Evolutionary conservation across 164 flowering plant species (phyloP).

Genomic region (Warburgia ugandensis): DNA sequence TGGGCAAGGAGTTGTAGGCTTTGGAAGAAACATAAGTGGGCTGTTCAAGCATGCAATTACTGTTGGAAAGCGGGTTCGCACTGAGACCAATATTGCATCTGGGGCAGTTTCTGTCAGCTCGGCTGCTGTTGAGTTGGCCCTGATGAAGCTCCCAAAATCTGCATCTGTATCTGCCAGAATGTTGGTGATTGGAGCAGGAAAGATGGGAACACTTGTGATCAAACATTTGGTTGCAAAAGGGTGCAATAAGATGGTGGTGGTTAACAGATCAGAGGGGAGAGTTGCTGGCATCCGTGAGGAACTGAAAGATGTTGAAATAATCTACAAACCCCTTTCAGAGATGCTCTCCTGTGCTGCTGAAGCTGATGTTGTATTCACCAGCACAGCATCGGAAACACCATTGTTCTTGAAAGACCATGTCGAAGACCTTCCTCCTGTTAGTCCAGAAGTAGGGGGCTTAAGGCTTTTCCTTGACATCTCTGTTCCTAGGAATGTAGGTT

Average conservation of each 20-base stretch:
- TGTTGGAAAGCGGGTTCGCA: slow-evolving; percentile 85
- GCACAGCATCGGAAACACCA: slow-evolving; percentile 87
- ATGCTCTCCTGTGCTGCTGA: slow-evolving; percentile 71
- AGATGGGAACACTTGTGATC: slow-evolving; percentile 98
- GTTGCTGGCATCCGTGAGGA: slow-evolving; percentile 79
- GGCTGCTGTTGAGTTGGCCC: slow-evolving; percentile 91
- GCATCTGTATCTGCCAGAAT: slow-evolving; percentile 58
- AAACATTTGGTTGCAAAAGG: slow-evolving; percentile 95
- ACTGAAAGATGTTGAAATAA: slow-evolving; percentile 60
- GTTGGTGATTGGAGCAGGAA: slow-evolving; percentile 92
- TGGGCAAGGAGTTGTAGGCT: slow-evolving; percentile 83
- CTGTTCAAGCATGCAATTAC: slow-evolving; percentile 91
- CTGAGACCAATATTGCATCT: slow-evolving; percentile 83
- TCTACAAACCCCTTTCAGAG: slow-evolving; percentile 73
- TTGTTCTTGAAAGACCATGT: slow-evolving; percentile 66
- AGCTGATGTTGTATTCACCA: slow-evolving; percentile 88
- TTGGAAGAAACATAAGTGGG: slow-evolving; percentile 85
- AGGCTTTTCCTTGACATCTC: slow-evolving; percentile 89
- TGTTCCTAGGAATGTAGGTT: slow-evolving; percentile 89
- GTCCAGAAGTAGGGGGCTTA: slow-evolving; percentile 46
- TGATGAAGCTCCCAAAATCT: slow-evolving; percentile 80
- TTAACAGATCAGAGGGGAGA: slow-evolving; percentile 77
- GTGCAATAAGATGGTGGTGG: slow-evolving; percentile 82
- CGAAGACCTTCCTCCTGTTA: slow-evolving; percentile 49
- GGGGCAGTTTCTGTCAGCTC: slow-evolving; percentile 99